phyloP scores from a whole-genome alignment of 495 filamentous ascomycete genomes.

The Polyplosphaeria fusca region DNA sequence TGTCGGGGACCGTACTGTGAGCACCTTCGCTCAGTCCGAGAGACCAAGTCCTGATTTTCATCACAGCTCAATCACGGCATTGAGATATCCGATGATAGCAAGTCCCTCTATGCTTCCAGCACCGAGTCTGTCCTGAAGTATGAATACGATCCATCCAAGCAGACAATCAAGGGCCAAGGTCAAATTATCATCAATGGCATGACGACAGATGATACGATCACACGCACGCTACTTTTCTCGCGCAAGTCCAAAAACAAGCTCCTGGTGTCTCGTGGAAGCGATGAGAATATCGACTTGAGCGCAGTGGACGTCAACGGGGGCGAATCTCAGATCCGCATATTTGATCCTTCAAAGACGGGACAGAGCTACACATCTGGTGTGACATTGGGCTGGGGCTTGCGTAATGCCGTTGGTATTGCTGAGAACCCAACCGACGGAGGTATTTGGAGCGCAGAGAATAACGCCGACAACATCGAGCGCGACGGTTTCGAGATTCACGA shows the following conservation, averaged over 20 bases:
- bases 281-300: slow-evolving; percentile 18
- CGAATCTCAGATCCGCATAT: slow-evolving; percentile 9
- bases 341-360: slow-evolving; percentile 2
- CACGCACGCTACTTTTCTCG: slow-evolving; percentile 8
- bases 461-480: slow-evolving; percentile 19
- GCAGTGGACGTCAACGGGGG: slow-evolving; percentile 14
- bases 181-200: slow-evolving; percentile 16
- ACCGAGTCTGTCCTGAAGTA: slow-evolving; percentile 19
- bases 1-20: slow-evolving; percentile 11
- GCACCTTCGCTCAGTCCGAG: background rate
- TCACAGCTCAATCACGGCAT: slow-evolving; percentile 25
- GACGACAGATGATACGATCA: slow-evolving; percentile 1
- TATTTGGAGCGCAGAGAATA: slow-evolving; percentile 19
- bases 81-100: slow-evolving; percentile 11
- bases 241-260: slow-evolving; percentile 11
- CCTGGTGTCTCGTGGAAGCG: slow-evolving; percentile 13
- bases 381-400: slow-evolving; percentile 21
- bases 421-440: slow-evolving; percentile 8
- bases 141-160: slow-evolving; percentile 2
- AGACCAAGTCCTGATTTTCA: background rate
- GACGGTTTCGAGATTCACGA: slow-evolving; percentile 19
- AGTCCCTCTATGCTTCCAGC: slow-evolving; percentile 16
- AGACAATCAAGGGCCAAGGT: background rate
- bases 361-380: slow-evolving; percentile 1
- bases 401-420: slow-evolving; percentile 21